A percentile compares a stretch with the other conserved stretches of the same genome.
These are phyloP conservation scores for Penicillium fimorum DNA, from an alignment of 495 filamentous ascomycete species.

Conservation along the genomic window DNA sequence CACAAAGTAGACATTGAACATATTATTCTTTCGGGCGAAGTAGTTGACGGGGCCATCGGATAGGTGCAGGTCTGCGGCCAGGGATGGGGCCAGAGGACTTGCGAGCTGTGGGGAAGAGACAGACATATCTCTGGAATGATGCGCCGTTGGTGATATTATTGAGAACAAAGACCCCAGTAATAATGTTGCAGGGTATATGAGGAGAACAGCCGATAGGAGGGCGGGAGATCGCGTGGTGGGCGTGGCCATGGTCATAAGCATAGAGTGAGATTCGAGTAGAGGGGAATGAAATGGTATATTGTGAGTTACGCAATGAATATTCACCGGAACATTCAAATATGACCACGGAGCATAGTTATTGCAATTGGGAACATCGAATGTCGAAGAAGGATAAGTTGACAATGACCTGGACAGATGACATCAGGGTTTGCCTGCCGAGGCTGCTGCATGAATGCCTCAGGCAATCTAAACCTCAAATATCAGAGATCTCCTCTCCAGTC, in stretches of 20 bases:
- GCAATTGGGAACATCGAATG: neutral
- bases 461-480: too few species aligned
- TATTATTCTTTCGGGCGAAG: conserved; percentile 87
- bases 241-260: conserved; percentile 24
- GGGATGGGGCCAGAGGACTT: conserved; percentile 53
- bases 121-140: conserved; percentile 20
- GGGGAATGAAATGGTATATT: neutral
- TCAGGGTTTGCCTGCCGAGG: conserved; percentile 11
- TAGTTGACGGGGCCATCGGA: conserved; percentile 58
- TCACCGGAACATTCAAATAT: neutral
- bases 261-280: neutral
- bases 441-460: conserved; percentile 3
- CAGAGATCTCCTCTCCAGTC: neutral
- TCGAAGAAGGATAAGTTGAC: conserved; percentile 3
- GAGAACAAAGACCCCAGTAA: conserved; percentile 78
- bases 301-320: neutral
- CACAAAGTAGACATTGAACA: conserved; percentile 89
- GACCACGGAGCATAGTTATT: conserved; percentile 1
- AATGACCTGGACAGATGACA: conserved; percentile 9
- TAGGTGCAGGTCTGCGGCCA: conserved; percentile 44
- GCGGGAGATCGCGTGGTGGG: conserved; percentile 17
- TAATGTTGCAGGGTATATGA: conserved; percentile 76
- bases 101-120: conserved; percentile 48
- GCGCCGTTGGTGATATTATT: conserved; percentile 67
- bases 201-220: conserved; percentile 37